Percentiles rank a stretch among this genome's conserved stretches.
These are phyloP conservation scores for Aspergillus versicolor DNA, from an alignment of 2,329 filamentous ascomycete species.

Conservation along the genomic window DNA sequence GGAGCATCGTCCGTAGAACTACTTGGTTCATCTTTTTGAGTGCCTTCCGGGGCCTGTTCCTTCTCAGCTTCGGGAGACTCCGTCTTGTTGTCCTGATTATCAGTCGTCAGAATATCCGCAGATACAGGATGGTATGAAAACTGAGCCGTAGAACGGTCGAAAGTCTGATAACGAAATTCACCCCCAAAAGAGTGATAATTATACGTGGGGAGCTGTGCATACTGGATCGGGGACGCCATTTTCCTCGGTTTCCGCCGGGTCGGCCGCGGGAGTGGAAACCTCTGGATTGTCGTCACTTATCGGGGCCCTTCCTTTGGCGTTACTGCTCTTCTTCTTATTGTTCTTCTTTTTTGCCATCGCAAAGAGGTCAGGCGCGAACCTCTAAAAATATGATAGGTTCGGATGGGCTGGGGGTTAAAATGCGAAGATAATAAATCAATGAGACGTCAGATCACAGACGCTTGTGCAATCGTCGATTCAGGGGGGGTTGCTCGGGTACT, in stretches of 20 bases:
- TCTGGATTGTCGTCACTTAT: conserved; percentile 29
- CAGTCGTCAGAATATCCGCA: conserved; percentile 34
- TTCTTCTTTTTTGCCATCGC: conserved; percentile 42
- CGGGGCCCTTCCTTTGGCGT: conserved; percentile 24
- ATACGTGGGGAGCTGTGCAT: conserved; percentile 44
- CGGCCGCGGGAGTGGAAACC: conserved; percentile 25
- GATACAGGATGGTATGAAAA: conserved; percentile 39
- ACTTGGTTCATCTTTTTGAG: conserved; percentile 23
- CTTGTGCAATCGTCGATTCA: conserved; percentile 24
- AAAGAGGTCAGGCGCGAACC: conserved; percentile 30
- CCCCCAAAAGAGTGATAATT: conserved; percentile 43
- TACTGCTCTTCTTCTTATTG: conserved; percentile 34
- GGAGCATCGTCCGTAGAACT: conserved; percentile 25
- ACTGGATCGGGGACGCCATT: conserved; percentile 41
- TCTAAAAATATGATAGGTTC: conserved; percentile 17
- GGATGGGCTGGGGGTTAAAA: conserved; percentile 6
- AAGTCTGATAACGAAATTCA: conserved; percentile 42
- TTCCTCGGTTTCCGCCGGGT: conserved; percentile 32
- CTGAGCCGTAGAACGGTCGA: conserved; percentile 39
- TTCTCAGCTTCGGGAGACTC: conserved; percentile 30
- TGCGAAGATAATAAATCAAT: conserved; percentile 25
- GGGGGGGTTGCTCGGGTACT: conserved; percentile 18
- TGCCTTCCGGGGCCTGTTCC: conserved; percentile 15
- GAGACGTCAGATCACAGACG: conserved; percentile 24
- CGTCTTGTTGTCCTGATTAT: conserved; percentile 39